These are phyloP conservation scores for Yamadazyma atlantica DNA, from an alignment of 1,139 yeast species.

Conservation along the genomic window DNA sequence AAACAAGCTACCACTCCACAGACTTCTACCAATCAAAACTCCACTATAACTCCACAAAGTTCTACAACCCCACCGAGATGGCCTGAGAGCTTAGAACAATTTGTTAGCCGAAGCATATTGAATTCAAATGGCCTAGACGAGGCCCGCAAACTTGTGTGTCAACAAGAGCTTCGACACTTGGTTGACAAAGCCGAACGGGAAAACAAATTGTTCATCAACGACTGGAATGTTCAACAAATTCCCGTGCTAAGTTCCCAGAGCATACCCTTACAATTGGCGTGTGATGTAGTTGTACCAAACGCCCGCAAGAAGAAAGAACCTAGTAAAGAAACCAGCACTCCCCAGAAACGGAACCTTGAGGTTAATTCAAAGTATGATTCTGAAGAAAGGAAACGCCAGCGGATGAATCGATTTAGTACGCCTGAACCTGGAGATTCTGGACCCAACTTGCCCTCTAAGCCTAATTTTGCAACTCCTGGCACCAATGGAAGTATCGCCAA, in stretches of 20 bases:
- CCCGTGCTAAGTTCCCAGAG: constrained; percentile 45
- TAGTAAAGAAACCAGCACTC: no score
- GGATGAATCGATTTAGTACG: constrained; percentile 51
- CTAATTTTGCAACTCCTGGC: constrained; percentile 5
- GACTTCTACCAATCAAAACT: no score
- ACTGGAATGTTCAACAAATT: constrained; percentile 59
- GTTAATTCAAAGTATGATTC: constrained; percentile 32
- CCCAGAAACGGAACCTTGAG: no score
- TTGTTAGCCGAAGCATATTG: constrained; percentile 28
- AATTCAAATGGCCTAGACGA: constrained; percentile 21
- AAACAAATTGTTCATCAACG: constrained; percentile 49
- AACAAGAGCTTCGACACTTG: constrained; percentile 28
- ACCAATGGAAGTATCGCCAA: neutral
- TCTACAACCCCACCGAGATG: no score
- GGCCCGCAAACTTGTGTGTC: constrained; percentile 22
- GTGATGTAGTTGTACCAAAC: constrained; percentile 8
- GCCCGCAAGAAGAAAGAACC: neutral
- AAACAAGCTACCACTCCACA: no score
- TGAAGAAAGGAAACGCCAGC: constrained; percentile 38
- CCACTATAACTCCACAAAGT: no score
- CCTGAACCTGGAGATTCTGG: constrained; percentile 21
- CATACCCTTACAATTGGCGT: constrained; percentile 6
- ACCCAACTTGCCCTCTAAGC: constrained; percentile 8
- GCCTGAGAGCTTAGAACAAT: constrained; percentile 34
- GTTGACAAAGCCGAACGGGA: constrained; percentile 44